Percentiles rank a stretch among this genome's conserved stretches.
These are phyloP conservation scores for Russula sp. DNA, from an alignment of 768 basidiomycete genomes.

Conservation along the genomic window DNA sequence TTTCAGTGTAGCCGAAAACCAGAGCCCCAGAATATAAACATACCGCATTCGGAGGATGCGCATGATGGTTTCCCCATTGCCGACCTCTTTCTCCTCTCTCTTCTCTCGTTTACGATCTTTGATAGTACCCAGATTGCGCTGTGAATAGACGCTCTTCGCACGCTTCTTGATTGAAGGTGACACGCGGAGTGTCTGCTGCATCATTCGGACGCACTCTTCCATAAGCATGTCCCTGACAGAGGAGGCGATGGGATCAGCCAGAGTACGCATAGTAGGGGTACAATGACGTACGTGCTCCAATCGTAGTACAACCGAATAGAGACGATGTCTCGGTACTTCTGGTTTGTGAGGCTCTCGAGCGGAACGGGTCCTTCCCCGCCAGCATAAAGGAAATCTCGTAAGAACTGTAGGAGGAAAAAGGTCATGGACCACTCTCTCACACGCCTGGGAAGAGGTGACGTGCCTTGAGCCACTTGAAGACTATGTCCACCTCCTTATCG, in stretches of 20 bases:
- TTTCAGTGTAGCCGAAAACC: background rate
- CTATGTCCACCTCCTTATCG: constrained; percentile 96
- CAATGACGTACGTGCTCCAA: constrained; percentile 71
- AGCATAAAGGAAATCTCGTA: constrained; percentile 93
- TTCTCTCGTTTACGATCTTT: constrained; percentile 91
- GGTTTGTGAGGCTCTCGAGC: constrained; percentile 80
- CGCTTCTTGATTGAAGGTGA: constrained; percentile 78
- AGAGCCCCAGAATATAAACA: constrained; percentile 23
- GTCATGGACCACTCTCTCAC: background rate
- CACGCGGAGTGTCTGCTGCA: constrained; percentile 78
- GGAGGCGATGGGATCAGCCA: constrained; percentile 18
- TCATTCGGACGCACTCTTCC: constrained; percentile 94
- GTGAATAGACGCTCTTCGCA: constrained; percentile 86
- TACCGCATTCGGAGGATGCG: constrained; percentile 94
- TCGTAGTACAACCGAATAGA: constrained; percentile 95
- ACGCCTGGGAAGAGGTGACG: constrained; percentile 11
- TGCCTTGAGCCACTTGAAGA: constrained; percentile 98
- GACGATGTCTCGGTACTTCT: constrained; percentile 88
- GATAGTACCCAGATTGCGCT: constrained; percentile 95
- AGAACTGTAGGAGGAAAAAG: constrained; percentile 49
- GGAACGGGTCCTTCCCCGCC: constrained; percentile 89
- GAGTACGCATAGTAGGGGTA: background rate
- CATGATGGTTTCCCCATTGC: constrained; percentile 85
- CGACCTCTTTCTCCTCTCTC: constrained; percentile 66
- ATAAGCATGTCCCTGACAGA: constrained; percentile 63